phyloP scores from a whole-genome alignment of 805 yeast species.

The Saturnispora quitensis region DNA sequence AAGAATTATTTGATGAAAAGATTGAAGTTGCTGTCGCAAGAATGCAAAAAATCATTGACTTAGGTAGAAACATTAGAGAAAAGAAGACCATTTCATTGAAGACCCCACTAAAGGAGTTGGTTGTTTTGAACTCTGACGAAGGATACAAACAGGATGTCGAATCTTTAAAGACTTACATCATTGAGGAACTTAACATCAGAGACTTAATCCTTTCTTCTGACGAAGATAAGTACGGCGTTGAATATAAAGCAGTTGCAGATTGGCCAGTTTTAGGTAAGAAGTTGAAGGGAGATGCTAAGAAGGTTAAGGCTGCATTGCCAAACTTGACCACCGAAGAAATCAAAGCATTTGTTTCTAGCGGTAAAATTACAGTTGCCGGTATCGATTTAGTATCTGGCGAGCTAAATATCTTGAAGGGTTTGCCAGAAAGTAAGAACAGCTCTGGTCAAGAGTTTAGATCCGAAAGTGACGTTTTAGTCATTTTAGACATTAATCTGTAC shows the following conservation, averaged over 20 bases:
- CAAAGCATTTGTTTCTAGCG: constrained; percentile 59
- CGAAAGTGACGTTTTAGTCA: constrained; percentile 80
- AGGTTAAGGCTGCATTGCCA: constrained; percentile 92
- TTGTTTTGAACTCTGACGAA: constrained; percentile 74
- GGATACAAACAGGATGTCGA: constrained; percentile 70
- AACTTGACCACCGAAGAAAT: constrained; percentile 73
- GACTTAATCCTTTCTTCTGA: constrained; percentile 81
- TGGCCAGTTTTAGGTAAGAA: constrained; percentile 99
- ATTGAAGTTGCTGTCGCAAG: constrained; percentile 85
- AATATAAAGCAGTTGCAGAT: constrained; percentile 92
- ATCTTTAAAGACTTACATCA: constrained; percentile 66
- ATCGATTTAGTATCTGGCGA: constrained; percentile 83
- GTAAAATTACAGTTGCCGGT: constrained; percentile 79
- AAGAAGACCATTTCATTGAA: constrained; percentile 88
- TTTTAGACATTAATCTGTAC: constrained; percentile 79
- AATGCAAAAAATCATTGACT: constrained; percentile 94
- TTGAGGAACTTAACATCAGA: constrained; percentile 89
- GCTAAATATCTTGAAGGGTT: constrained; percentile 79
- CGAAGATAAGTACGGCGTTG: constrained; percentile 86
- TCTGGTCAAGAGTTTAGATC: constrained; percentile 82
- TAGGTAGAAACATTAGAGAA: constrained; percentile 95
- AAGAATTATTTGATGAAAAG: constrained; percentile 68
- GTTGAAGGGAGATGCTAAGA: constrained; percentile 86
- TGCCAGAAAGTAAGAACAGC: constrained; percentile 56
- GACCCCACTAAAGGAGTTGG: constrained; percentile 85